Base-by-base conservation (phyloP, 345 rosid species). In the sweet orange (Citrus sinensis) region DNA sequence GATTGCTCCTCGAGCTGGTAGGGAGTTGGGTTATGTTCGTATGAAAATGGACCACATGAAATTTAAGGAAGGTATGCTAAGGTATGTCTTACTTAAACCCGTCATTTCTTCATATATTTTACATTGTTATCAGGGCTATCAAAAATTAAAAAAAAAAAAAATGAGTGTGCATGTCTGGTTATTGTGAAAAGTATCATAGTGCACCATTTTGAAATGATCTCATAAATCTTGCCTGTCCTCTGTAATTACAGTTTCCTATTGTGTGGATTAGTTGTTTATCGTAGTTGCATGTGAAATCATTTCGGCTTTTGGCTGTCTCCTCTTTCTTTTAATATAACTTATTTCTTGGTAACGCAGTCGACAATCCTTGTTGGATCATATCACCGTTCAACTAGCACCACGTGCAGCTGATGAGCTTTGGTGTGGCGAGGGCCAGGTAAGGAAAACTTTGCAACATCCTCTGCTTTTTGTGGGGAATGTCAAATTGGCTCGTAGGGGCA, bases 401-500 rank as follows among this genome's bases (percentile, higher is more conserved):
- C 93, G 97, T 34, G 98, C 97, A 81, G 98, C 97, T 11, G 98
- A 94, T 89, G 98, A 94, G 84, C 87, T 94, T 46, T 93, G 97
- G 95, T 86, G 80, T 60, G 98, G 97, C 30, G 89, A 90, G 87
- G 87, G 80, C 82, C 92, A 91, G 97, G 98, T 94, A 76, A 89
- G 89, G 79, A 61, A 61, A 20, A 69, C 34, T 34, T 51, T 76
- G 20, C 65, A 70, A 55, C 16, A 54, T 76, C 30, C 55, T 49
- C 24, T 19, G 16, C 32, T 29, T 20, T 32, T 56, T 13, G 46
- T 5, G 30, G 40, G 61, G 42, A 34, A 54, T 30, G 62, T 32
- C 75, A 6, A 54, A 13, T 32, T 71, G 75, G 27, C 40, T 19
- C 0, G 11, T 54, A 13, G 66, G 40, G 64, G 56, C 73, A 69